These are phyloP conservation scores for Sordariomycetes sp. DNA, from an alignment of 2,329 filamentous ascomycete genomes.

Conservation along the genomic window DNA sequence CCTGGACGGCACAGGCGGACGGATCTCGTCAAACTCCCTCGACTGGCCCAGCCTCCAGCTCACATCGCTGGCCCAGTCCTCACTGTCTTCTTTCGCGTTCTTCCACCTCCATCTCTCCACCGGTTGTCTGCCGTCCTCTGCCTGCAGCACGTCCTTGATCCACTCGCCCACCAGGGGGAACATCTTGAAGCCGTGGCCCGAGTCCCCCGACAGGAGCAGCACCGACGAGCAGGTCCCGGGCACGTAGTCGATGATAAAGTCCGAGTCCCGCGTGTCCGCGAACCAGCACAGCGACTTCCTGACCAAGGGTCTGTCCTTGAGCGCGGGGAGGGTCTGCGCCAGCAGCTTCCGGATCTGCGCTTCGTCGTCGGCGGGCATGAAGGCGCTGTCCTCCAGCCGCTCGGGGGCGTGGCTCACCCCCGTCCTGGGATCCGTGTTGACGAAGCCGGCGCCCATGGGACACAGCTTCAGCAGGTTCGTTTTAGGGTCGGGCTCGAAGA, in stretches of 20 bases:
- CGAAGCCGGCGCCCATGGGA: slow-evolving; percentile 48
- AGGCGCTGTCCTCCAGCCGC: too few relatives aligned
- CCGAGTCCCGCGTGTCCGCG: slow-evolving; percentile 49
- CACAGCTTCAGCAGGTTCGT: slow-evolving; percentile 47
- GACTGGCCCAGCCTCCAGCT: slow-evolving; percentile 21
- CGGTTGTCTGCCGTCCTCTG: slow-evolving; percentile 30
- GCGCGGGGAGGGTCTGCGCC: slow-evolving; percentile 38
- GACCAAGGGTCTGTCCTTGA: slow-evolving; percentile 47
- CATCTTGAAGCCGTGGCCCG: slow-evolving; percentile 56
- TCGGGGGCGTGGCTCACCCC: too few relatives aligned
- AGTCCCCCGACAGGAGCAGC: slow-evolving; percentile 54
- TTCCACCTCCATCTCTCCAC: slow-evolving; percentile 43
- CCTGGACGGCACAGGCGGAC: slow-evolving; percentile 2
- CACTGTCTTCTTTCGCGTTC: slow-evolving; percentile 13
- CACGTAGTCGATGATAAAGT: slow-evolving; percentile 52
- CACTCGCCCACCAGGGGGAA: slow-evolving; percentile 45
- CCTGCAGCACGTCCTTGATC: slow-evolving; percentile 36
- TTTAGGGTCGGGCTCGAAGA: slow-evolving; percentile 31
- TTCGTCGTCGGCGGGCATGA: slow-evolving; percentile 45
- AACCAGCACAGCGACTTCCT: slow-evolving; percentile 53
- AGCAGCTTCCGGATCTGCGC: slow-evolving; percentile 39
- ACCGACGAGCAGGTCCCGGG: slow-evolving; percentile 39
- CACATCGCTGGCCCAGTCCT: too few relatives aligned
- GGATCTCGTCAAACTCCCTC: slow-evolving; percentile 1
- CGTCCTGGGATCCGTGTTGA: too few relatives aligned